Percentiles rank a stretch among this genome's conserved stretches.
phyloP scores from a whole-genome alignment of 257 asterid species.

The Gentiana dahurica region DNA sequence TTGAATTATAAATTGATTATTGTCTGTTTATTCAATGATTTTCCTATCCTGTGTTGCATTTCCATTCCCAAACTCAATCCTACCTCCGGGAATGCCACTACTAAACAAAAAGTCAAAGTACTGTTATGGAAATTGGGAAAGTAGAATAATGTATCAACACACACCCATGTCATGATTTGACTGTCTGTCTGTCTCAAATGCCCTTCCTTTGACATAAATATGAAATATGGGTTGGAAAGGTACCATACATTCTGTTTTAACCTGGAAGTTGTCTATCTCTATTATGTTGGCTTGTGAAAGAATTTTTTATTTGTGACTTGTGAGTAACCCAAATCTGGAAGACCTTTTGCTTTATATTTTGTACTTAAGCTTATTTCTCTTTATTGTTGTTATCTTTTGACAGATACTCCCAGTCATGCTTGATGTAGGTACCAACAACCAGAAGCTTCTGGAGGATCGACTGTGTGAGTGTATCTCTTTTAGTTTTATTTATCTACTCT shows the following conservation, averaged over 20 bases:
- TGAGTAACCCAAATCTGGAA: background rate
- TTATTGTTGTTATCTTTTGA: background rate
- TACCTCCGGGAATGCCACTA: too few species aligned
- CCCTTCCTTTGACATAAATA: background rate
- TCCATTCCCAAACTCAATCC: too few species aligned
- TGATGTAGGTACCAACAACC: slow-evolving; percentile 95
- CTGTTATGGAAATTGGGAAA: too few species aligned
- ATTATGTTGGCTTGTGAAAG: background rate
- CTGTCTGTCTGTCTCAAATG: too few species aligned
- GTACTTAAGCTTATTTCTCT: background rate
- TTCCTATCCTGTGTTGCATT: too few species aligned
- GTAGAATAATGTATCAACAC: too few species aligned
- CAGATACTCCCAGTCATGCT: slow-evolving; percentile 99
- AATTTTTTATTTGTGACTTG: too few species aligned
- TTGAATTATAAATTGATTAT: too few species aligned
- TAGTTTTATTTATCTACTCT: slow-evolving; percentile 1
- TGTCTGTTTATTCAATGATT: too few species aligned
- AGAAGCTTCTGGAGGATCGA: slow-evolving; percentile 78
- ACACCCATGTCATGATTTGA: too few species aligned
- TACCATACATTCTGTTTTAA: background rate
- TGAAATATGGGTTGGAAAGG: background rate
- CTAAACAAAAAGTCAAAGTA: too few species aligned
- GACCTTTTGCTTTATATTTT: slow-evolving; percentile 1
- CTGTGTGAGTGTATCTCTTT: slow-evolving; percentile 70
- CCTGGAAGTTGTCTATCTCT: background rate